A percentile compares a stretch with the other conserved stretches of the same genome.
Evolutionary conservation across 768 basidiomycete species (phyloP).

Genomic region (Mycena leptocephala): DNA sequence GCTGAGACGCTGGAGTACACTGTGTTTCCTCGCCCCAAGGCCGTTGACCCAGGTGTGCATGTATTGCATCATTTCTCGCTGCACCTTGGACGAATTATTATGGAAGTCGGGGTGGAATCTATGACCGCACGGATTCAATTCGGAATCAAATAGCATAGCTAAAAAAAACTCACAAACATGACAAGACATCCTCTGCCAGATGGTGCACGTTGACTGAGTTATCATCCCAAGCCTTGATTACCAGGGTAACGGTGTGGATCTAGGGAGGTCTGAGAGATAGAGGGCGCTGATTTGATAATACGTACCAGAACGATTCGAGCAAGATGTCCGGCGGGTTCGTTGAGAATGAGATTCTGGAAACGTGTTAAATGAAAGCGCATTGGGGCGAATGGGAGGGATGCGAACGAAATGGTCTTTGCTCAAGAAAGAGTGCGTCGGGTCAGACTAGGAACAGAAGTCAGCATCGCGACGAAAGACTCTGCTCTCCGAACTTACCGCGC

Average conservation of each 20-base stretch:
- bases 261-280: conserved; percentile 38
- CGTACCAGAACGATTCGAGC: conserved; percentile 78
- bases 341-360: conserved; percentile 80
- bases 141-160: not conserved
- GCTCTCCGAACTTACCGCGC: conserved; percentile 65
- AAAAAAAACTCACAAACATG: conserved; percentile 71
- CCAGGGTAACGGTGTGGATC: conserved; percentile 77
- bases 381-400: conserved; percentile 24
- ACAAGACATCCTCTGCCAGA: conserved; percentile 74
- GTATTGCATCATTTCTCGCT: conserved; percentile 83
- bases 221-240: conserved; percentile 90
- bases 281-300: not conserved
- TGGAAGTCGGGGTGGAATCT: conserved; percentile 93
- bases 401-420: conserved; percentile 92
- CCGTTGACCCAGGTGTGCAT: conserved; percentile 75
- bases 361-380: conserved; percentile 25
- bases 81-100: conserved; percentile 73
- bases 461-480: not conserved
- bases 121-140: not conserved
- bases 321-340: conserved; percentile 86
- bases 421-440: conserved; percentile 91
- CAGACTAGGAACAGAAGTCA: conserved; percentile 65
- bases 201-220: conserved; percentile 69
- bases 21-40: conserved; percentile 64
- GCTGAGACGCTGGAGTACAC: conserved; percentile 69